These are phyloP conservation scores for Tulasnella sp. DNA, from an alignment of 768 basidiomycete species.

Conservation along the genomic window DNA sequence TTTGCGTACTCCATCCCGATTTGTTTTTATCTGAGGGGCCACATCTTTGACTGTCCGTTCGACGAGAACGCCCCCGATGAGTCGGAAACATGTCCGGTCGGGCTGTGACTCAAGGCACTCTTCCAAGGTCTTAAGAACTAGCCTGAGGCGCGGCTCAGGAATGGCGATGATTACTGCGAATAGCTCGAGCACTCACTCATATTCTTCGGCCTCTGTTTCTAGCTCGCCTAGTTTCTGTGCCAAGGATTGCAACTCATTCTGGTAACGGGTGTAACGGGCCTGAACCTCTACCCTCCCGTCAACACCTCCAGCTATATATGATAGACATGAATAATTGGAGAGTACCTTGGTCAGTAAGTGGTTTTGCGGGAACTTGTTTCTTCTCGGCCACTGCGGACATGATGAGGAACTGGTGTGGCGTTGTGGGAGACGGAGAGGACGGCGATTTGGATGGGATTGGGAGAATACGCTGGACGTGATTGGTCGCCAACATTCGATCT, in stretches of 20 bases:
- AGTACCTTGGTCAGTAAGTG: slow-evolving; percentile 63
- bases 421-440: slow-evolving; percentile 13
- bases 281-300: slow-evolving; percentile 50
- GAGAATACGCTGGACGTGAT: neutral
- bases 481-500: neutral
- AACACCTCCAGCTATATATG: slow-evolving; percentile 30
- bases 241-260: slow-evolving; percentile 82
- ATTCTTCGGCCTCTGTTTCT: slow-evolving; percentile 92
- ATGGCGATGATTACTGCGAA: neutral
- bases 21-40: slow-evolving; percentile 80
- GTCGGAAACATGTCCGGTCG: slow-evolving; percentile 87
- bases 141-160: slow-evolving; percentile 31
- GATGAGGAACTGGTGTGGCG: slow-evolving; percentile 31
- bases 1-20: slow-evolving; percentile 64
- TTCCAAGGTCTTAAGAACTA: slow-evolving; percentile 79
- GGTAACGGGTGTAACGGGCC: slow-evolving; percentile 65
- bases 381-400: slow-evolving; percentile 31
- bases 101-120: slow-evolving; percentile 77
- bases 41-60: slow-evolving; percentile 95
- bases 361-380: slow-evolving; percentile 34
- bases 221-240: slow-evolving; percentile 93
- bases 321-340: slow-evolving; percentile 15
- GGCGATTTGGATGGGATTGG: neutral
- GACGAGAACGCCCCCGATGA: slow-evolving; percentile 91
- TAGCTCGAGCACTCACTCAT: slow-evolving; percentile 49